Conservation (phyloP, 2,329 filamentous ascomycete genomes). For the Penicillium sp. region DNA sequence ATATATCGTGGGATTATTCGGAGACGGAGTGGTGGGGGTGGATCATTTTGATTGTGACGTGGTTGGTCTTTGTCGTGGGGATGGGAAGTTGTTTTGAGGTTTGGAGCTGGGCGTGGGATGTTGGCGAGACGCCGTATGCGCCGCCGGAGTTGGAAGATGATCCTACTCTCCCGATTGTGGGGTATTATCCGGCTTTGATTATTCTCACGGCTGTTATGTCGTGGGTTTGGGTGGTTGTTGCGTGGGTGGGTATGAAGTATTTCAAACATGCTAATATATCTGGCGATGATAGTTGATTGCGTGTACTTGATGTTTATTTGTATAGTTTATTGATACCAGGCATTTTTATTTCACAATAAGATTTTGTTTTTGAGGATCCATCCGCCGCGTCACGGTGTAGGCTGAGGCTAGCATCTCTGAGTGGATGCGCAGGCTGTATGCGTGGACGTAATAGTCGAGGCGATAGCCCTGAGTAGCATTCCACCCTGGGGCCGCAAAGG, state of each 20-base stretch:
- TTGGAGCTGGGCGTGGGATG: constrained; percentile 99
- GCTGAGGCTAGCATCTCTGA: too few relatives aligned
- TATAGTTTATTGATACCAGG: constrained; percentile 1
- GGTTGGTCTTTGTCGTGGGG: constrained; percentile 93
- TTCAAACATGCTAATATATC: constrained; percentile 96
- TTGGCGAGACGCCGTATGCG: constrained; percentile 92
- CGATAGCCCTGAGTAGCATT: neutral
- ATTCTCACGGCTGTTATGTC: constrained; percentile 95
- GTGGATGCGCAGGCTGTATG: too few relatives aligned
- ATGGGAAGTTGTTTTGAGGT: constrained; percentile 95
- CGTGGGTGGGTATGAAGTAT: constrained; percentile 99
- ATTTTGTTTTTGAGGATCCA: neutral
- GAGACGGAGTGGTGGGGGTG: constrained; percentile 99
- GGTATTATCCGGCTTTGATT: constrained; percentile 94
- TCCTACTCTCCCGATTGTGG: constrained; percentile 89
- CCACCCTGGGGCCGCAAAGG: neutral
- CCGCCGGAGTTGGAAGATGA: constrained; percentile 95
- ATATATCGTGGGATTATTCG: constrained; percentile 75
- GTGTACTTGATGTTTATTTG: neutral
- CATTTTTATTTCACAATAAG: neutral
- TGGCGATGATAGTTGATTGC: constrained; percentile 54
- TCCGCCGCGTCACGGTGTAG: neutral
- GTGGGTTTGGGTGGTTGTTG: constrained; percentile 97
- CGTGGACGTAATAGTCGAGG: too few relatives aligned
- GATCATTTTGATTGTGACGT: constrained; percentile 87